Conservation (phyloP, 352 stramenopile genomes). For the Phytophthora uliginosa region DNA sequence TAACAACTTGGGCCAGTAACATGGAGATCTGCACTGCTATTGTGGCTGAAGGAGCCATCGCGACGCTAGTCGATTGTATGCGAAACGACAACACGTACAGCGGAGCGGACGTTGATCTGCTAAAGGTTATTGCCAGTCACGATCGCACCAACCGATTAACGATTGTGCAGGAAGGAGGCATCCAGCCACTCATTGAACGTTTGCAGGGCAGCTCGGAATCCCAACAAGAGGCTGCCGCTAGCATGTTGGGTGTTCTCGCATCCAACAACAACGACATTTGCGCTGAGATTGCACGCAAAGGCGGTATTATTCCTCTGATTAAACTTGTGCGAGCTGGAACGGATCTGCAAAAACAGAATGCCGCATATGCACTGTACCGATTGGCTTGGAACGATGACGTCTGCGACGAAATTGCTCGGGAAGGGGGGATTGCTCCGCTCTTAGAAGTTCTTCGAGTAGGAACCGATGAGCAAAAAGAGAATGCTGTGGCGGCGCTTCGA, state of each 20-base stretch:
- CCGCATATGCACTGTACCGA: background rate
- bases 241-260: background rate
- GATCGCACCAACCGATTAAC: background rate
- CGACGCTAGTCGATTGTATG: background rate
- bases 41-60: background rate
- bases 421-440: background rate
- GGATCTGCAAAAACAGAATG: background rate
- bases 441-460: background rate
- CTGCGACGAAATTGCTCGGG: background rate
- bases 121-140: background rate
- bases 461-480: background rate
- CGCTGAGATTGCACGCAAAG: background rate
- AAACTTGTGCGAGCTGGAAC: background rate
- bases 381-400: background rate
- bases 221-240: background rate
- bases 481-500: background rate
- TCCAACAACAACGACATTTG: background rate
- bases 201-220: background rate
- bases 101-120: background rate
- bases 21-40: background rate
- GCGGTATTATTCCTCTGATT: background rate
- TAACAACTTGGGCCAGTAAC: background rate
- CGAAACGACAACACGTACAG: background rate
- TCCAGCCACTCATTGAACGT: background rate
- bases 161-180: background rate